A percentile compares a stretch with the other conserved stretches of the same genome.
phyloP scores from a whole-genome alignment of 2,329 filamentous ascomycete species.

The Hypoxylon sp. region DNA sequence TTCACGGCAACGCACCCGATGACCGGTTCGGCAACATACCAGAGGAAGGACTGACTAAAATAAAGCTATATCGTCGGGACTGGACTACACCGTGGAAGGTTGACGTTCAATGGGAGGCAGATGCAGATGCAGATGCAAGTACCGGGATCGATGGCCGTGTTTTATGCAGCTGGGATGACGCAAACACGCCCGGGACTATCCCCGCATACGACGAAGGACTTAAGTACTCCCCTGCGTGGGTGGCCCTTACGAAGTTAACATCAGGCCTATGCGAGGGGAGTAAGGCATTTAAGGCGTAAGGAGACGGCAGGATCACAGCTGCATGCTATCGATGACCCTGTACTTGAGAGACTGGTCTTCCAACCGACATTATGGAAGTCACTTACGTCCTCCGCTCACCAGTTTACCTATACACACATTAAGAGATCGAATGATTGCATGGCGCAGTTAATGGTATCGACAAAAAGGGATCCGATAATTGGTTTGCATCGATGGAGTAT shows the following conservation, averaged over 20 bases:
- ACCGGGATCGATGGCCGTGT: conserved; percentile 73
- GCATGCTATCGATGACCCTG: neutral
- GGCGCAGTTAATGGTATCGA: conserved; percentile 13
- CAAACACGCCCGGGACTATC: conserved; percentile 78
- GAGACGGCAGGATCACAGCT: neutral
- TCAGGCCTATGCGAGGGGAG: conserved; percentile 87
- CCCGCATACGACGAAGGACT: conserved; percentile 87
- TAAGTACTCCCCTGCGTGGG: conserved; percentile 85
- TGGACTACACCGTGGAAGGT: conserved; percentile 85
- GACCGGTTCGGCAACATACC: conserved; percentile 76
- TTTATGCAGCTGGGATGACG: conserved; percentile 90
- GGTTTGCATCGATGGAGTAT: conserved; percentile 35
- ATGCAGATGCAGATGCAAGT: conserved; percentile 53
- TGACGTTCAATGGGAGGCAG: conserved; percentile 75
- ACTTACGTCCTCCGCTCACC: conserved; percentile 9
- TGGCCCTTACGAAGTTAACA: conserved; percentile 79
- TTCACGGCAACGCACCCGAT: conserved; percentile 72
- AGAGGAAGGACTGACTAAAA: conserved; percentile 73
- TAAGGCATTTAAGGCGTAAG: conserved; percentile 74
- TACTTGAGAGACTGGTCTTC: conserved; percentile 12
- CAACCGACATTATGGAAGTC: conserved; percentile 3
- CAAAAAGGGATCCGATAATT: conserved; percentile 18
- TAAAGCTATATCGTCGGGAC: conserved; percentile 86
- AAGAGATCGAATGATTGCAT: conserved; percentile 18
- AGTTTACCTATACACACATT: conserved; percentile 15